A percentile compares a stretch with the other conserved stretches of the same genome.
These are phyloP conservation scores for Aleurites moluccanus DNA, from an alignment of 441 rosid genomes.

Conservation along the genomic window DNA sequence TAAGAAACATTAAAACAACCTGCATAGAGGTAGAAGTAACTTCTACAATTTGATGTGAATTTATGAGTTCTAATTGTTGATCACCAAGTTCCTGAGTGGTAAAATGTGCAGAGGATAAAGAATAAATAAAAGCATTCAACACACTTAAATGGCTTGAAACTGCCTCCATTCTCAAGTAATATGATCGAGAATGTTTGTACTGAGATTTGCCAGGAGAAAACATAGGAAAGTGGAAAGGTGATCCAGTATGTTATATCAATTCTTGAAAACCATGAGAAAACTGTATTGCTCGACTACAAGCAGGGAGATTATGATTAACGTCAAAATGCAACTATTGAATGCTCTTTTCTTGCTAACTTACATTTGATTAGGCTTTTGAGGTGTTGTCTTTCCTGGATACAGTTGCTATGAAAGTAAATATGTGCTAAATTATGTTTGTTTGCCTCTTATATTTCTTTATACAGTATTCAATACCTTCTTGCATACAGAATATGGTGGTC, in stretches of 20 bases:
- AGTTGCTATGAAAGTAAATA: neutral
- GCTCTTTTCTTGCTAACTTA: neutral
- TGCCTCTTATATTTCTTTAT: slow-evolving; percentile 17
- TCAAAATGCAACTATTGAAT: neutral
- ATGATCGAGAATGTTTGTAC: neutral
- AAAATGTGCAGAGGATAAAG: neutral
- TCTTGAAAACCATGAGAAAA: neutral
- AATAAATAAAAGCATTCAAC: neutral
- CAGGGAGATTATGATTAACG: neutral
- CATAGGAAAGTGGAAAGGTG: neutral
- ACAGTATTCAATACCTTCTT: slow-evolving; percentile 72
- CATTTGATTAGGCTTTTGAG: neutral
- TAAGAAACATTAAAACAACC: neutral
- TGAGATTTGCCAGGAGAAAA: neutral
- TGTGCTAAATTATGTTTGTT: neutral
- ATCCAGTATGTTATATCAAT: neutral
- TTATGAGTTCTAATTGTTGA: neutral
- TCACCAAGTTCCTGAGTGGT: neutral
- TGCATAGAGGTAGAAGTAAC: neutral
- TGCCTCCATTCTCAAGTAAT: neutral
- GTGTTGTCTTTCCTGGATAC: neutral
- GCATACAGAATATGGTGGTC: slow-evolving; percentile 81
- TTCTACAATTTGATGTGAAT: neutral
- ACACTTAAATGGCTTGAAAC: neutral
- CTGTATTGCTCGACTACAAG: neutral